Base-by-base conservation (phyloP, 495 filamentous ascomycete genomes). In the Annulohypoxylon nitens region DNA sequence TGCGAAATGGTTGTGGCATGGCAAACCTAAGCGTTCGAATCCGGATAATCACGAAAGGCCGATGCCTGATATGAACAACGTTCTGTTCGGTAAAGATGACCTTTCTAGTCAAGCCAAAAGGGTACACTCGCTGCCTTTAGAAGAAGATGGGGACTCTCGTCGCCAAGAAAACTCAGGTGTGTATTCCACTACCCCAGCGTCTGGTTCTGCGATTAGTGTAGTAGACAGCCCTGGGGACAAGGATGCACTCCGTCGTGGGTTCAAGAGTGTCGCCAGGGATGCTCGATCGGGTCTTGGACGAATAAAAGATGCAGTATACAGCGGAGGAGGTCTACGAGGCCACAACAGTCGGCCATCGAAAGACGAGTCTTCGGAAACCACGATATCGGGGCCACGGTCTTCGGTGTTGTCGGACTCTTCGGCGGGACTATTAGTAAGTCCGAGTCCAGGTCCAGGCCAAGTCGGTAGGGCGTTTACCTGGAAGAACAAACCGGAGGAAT, bases 1-100 rank as follows among this genome's bases (percentile, higher is more conserved):
- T 61, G 85, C 91, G 10, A 98, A 97, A 79, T 98, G 93, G 91
- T 84, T 99, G 9, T 99, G 97, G 97, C 86, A 91, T 58, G 97
- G 97, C 8, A 99, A 97, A 75, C 86, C 91, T 11, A 89, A 84
- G 69, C 80, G 84, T 61, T 86, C 85, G 62, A 85, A 83, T 20
- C 75, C 82, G 14, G 86, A 89, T 37, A 80, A 79, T 30, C 87
- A 87, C 67, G 83, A 85, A 0, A 85, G 83, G 59, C 80, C 86
- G 43, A 85, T 82, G 6, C 83, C 86, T 8, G 82, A 83, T 23
- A 84, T 88, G 61, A 81, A 86, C 16, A 86, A 87, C 55, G 82
- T 91, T 75, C 83, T 90, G 54, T 91, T 97, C 69, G 89, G 87
- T 4, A 90, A 90, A 54, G 91, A 94, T 9, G 78, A 83, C 7